phyloP scores from a whole-genome alignment of 78 protist species.

The Chrysochromulina parva region DNA sequence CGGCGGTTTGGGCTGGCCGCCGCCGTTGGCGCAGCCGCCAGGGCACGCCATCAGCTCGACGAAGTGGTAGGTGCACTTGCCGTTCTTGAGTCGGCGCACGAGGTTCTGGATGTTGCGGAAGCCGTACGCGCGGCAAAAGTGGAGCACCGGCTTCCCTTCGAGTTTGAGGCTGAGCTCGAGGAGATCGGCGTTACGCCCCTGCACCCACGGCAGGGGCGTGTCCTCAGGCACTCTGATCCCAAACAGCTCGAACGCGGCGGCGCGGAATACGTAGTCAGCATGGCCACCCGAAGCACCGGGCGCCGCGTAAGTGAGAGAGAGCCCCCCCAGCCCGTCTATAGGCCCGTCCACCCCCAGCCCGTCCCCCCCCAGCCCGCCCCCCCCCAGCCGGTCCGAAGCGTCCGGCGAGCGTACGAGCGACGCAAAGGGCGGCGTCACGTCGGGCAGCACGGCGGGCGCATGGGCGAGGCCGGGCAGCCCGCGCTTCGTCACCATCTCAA shows the following conservation, averaged over 20 bases:
- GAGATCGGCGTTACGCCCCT: conserved; percentile 25
- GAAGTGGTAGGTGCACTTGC: conserved; percentile 47
- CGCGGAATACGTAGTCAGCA: conserved; percentile 59
- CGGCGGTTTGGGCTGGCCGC: conserved; percentile 62
- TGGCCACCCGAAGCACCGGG: conserved; percentile 76
- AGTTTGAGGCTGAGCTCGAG: conserved; percentile 10
- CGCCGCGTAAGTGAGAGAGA: neutral
- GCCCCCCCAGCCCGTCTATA: too few species aligned
- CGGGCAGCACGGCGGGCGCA: neutral
- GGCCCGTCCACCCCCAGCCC: too few species aligned
- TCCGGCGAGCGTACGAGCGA: too few species aligned
- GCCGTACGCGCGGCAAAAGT: conserved; percentile 79
- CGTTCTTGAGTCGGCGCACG: conserved; percentile 72
- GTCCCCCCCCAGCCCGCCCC: too few species aligned
- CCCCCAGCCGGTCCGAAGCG: too few species aligned
- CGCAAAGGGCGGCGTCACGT: neutral
- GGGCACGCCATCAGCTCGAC: conserved; percentile 93
- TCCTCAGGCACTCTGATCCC: conserved; percentile 41
- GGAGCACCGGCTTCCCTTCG: conserved; percentile 42
- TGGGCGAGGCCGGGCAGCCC: neutral
- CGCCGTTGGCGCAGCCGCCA: conserved; percentile 70
- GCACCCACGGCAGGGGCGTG: neutral
- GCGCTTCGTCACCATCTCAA: conserved; percentile 55
- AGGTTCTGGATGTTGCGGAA: conserved; percentile 92
- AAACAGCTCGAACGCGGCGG: conserved; percentile 76